Base-by-base conservation (phyloP, 2,329 filamentous ascomycete species). In the Parafenestella ontariensis region DNA sequence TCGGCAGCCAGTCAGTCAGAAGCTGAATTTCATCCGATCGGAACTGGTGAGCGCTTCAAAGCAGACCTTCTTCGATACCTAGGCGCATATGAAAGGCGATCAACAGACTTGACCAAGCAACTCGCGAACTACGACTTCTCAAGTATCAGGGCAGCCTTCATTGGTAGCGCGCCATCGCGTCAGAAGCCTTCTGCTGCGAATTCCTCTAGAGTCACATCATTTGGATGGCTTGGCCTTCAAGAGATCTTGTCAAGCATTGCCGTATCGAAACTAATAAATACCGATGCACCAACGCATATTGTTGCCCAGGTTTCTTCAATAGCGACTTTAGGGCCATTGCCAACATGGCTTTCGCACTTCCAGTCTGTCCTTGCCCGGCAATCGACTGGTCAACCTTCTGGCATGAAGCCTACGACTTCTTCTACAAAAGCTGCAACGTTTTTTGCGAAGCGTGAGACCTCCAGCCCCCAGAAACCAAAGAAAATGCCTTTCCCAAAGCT, bases 161-260 rank as follows among this genome's bases (percentile, higher is more conserved):
- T 96, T n/a, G 89, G 88, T 13, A 95, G 91, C 65, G 85, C 91
- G 0, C 92, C 92, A 0, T 89, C 89, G 0, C 84, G 82, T 23
- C 87, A 91, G 64, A 78, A 81, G 5, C 61, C 83, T 0, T 71
- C 77, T 18, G 74, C 59, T 4, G 53, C 80, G 28, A 74, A 81
- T 54, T 77, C 77, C 2, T 62, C 66, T 2, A 76, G 71, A n/a
- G 71, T 77, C 20, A 88, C 88, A 0, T 75, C 81, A n/a, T 96
- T 89, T 85, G 92, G 91, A 1, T 96, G 91, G 90, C 78, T 84
- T 2, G 89, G 84, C 1, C 68, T 96, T 10, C 83, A 82, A 59
- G 81, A 86, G 42, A 81, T 84, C 1, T 77, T 96, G 8, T 75
- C 77, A 15, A 73, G 73, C 2, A 78, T 92, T 3, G 61, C 68